Evolutionary conservation across 371 early-diverging fungal species (phyloP).

Genomic region (Mortierella sp.): DNA sequence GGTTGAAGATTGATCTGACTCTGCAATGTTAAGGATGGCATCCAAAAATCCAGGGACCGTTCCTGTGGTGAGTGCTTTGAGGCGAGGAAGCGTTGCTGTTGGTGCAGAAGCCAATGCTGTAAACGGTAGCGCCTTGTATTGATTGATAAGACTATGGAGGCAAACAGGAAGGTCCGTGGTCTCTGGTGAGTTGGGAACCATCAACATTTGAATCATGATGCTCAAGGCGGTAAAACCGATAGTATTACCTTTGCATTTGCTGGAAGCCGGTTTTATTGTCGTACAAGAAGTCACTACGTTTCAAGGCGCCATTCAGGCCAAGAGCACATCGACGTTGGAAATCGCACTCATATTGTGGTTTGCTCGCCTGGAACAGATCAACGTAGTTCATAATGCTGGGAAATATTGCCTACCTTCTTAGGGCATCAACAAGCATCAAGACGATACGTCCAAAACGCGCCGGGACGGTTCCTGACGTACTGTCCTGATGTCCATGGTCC

Average conservation of each 20-base stretch:
- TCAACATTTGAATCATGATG: too few species aligned
- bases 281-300: conserved; percentile 78
- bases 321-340: too few species aligned
- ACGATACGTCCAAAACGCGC: conserved; percentile 78
- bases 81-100: conserved; percentile 94
- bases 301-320: too few species aligned
- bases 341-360: too few species aligned
- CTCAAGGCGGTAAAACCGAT: background rate
- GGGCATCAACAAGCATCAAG: conserved; percentile 84
- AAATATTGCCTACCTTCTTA: conserved; percentile 63
- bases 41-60: conserved; percentile 78
- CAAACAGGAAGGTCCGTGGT: background rate
- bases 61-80: conserved; percentile 94
- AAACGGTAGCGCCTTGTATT: conserved; percentile 66
- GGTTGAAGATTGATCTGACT: conserved; percentile 81
- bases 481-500: background rate
- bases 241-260: conserved; percentile 66
- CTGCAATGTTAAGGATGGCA: conserved; percentile 86
- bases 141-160: conserved; percentile 57
- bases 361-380: too few species aligned
- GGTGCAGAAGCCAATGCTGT: conserved; percentile 86
- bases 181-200: too few species aligned
- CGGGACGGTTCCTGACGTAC: conserved; percentile 19
- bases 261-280: conserved; percentile 72
- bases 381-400: background rate